Percentiles rank a stretch among this genome's conserved stretches.
phyloP scores from a whole-genome alignment of 129 eudicot genomes.

The Heracleum sosnowskyi region DNA sequence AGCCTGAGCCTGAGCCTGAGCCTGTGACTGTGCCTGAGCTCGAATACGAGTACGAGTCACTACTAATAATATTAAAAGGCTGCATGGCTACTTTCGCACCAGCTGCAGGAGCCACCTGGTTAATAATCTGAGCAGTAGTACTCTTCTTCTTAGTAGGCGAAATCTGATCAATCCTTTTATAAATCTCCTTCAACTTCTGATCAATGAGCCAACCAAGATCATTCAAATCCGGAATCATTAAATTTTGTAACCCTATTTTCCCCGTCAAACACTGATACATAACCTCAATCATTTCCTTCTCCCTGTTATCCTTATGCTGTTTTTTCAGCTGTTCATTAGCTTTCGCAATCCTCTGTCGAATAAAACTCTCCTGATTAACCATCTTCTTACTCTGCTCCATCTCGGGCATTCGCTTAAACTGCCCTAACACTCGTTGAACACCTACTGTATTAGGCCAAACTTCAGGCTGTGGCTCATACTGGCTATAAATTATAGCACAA shows the following conservation, averaged over 20 bases:
- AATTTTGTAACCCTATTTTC: not conserved
- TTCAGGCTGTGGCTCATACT: conserved; percentile 6
- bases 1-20: not conserved
- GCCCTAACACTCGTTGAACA: conserved; percentile 3
- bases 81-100: not conserved
- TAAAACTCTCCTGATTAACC: conserved; percentile 21
- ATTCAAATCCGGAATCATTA: conserved; percentile 10
- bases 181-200: conserved; percentile 13
- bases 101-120: conserved; percentile 6
- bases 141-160: not conserved
- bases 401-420: conserved; percentile 15
- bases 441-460: conserved; percentile 1
- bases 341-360: conserved; percentile 11
- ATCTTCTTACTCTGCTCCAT: conserved; percentile 17
- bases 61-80: not conserved
- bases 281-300: conserved; percentile 11
- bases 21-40: not conserved
- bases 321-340: conserved; percentile 7
- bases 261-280: conserved; percentile 19
- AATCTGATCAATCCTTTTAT: conserved; percentile 12
- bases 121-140: not conserved
- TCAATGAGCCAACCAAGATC: conserved; percentile 16
- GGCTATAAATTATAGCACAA: conserved; percentile 12
- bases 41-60: not conserved
- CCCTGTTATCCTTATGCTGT: conserved; percentile 14